Conservation (phyloP, 495 filamentous ascomycete species). For the Halenospora varia region DNA sequence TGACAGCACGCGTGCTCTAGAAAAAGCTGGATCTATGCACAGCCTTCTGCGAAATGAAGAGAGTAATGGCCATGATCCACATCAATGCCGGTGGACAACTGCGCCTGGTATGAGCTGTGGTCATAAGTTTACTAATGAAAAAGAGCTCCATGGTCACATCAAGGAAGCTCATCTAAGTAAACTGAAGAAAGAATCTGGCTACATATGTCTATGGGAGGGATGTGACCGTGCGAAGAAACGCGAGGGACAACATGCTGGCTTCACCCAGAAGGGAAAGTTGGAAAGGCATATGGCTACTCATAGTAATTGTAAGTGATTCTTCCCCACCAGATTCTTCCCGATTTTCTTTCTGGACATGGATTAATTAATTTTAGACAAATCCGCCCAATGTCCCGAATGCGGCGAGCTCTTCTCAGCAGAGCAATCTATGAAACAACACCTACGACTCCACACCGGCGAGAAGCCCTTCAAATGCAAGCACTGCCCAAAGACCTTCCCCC, state of each 20-base stretch:
- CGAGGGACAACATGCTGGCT: slow-evolving; percentile 21
- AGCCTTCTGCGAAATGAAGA: background rate
- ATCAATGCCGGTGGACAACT: slow-evolving; percentile 32
- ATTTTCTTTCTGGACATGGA: background rate
- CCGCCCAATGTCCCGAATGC: slow-evolving; percentile 48
- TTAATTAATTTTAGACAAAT: slow-evolving; percentile 46
- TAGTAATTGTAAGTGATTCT: slow-evolving; percentile 49
- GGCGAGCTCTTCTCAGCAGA: slow-evolving; percentile 52
- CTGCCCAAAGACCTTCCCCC: slow-evolving; percentile 51
- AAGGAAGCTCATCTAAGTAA: slow-evolving; percentile 34
- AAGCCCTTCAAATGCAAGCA: slow-evolving; percentile 51
- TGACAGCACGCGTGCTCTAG: background rate
- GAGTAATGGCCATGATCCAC: background rate
- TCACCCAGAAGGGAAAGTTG: slow-evolving; percentile 56
- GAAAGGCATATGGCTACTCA: slow-evolving; percentile 61
- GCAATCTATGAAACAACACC: slow-evolving; percentile 58
- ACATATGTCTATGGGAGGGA: slow-evolving; percentile 41
- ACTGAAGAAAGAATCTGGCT: slow-evolving; percentile 38
- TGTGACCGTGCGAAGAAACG: slow-evolving; percentile 38
- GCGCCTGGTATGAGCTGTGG: slow-evolving; percentile 12
- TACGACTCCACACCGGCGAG: slow-evolving; percentile 56
- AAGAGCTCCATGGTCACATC: slow-evolving; percentile 36
- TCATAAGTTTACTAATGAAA: slow-evolving; percentile 5
- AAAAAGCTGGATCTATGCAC: background rate
- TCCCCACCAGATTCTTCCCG: too few species aligned